phyloP scores from a whole-genome alignment of 257 asterid genomes.

The Euphrasia confusa region DNA sequence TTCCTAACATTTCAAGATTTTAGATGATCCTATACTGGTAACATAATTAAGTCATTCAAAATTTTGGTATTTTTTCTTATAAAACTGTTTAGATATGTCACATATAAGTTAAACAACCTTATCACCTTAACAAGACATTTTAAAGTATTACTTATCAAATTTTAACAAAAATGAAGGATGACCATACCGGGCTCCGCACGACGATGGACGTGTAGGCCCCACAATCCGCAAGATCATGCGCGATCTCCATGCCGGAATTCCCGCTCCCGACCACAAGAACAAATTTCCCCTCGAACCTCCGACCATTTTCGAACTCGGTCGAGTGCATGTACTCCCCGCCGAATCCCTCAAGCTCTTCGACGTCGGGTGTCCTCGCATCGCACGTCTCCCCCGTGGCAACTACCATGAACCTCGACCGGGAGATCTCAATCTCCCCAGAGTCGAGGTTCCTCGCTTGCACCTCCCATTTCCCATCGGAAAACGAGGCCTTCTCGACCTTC shows the following conservation, averaged over 20 bases:
- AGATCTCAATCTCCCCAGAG: constrained; percentile 37
- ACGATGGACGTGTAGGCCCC: constrained; percentile 56
- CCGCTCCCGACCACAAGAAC: constrained; percentile 78
- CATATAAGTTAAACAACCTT: too few relatives aligned
- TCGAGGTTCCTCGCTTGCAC: constrained; percentile 33
- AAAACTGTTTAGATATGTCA: too few relatives aligned
- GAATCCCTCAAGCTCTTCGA: constrained; percentile 47
- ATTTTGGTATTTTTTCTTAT: too few relatives aligned
- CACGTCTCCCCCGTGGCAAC: constrained; percentile 74
- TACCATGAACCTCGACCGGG: constrained; percentile 46
- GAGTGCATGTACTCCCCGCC: constrained; percentile 64
- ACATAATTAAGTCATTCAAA: too few relatives aligned
- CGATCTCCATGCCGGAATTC: constrained; percentile 87
- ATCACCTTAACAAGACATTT: too few relatives aligned
- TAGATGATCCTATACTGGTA: too few relatives aligned
- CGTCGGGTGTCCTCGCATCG: constrained; percentile 42
- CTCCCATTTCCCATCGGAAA: constrained; percentile 35
- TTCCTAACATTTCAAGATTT: too few relatives aligned
- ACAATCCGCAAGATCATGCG: constrained; percentile 52
- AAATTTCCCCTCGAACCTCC: constrained; percentile 25
- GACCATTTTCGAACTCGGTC: constrained; percentile 50
- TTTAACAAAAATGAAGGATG: too few relatives aligned
- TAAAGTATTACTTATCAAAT: too few relatives aligned
- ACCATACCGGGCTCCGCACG: too few relatives aligned
- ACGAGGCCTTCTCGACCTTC: constrained; percentile 44